Percentiles rank a stretch among this genome's conserved stretches.
Evolutionary conservation across 2,329 filamentous ascomycete genomes (phyloP).

Genomic region (Penicillium sp.): DNA sequence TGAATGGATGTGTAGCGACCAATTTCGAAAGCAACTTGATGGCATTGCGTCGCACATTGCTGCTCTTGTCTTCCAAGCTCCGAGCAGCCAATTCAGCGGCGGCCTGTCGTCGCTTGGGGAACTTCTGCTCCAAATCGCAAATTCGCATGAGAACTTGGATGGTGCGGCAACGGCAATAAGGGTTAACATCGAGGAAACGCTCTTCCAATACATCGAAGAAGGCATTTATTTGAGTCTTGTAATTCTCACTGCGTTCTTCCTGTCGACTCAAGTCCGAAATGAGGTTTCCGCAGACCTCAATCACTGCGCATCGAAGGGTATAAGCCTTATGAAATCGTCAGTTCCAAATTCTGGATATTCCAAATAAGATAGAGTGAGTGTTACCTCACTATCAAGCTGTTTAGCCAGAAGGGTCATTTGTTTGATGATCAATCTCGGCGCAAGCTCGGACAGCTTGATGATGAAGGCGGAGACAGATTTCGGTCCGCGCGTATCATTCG

Average conservation of each 20-base stretch:
- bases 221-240: slow-evolving; percentile 90
- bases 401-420: slow-evolving; percentile 95
- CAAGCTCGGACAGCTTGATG: slow-evolving; percentile 84
- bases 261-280: slow-evolving; percentile 85
- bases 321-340: slow-evolving; percentile 59
- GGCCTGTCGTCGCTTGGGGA: slow-evolving; percentile 82
- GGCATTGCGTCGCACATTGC: slow-evolving; percentile 89
- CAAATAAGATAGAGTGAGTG: background rate
- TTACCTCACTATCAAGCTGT: slow-evolving; percentile 85
- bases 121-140: slow-evolving; percentile 93
- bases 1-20: slow-evolving; percentile 92
- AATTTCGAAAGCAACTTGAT: slow-evolving; percentile 85
- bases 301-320: slow-evolving; percentile 84
- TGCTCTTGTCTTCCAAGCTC: slow-evolving; percentile 96
- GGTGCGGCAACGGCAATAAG: slow-evolving; percentile 84
- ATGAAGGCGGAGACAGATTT: slow-evolving; percentile 96
- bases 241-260: slow-evolving; percentile 84
- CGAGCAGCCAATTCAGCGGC: slow-evolving; percentile 81
- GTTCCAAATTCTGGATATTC: background rate
- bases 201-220: slow-evolving; percentile 97
- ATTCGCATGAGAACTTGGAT: slow-evolving; percentile 91
- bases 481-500: slow-evolving; percentile 87
- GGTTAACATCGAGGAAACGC: slow-evolving; percentile 92
- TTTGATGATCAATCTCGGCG: slow-evolving; percentile 87
- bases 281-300: slow-evolving; percentile 96